phyloP scores from a whole-genome alignment of 139 green algal genomes.

The Closterium sp. region DNA sequence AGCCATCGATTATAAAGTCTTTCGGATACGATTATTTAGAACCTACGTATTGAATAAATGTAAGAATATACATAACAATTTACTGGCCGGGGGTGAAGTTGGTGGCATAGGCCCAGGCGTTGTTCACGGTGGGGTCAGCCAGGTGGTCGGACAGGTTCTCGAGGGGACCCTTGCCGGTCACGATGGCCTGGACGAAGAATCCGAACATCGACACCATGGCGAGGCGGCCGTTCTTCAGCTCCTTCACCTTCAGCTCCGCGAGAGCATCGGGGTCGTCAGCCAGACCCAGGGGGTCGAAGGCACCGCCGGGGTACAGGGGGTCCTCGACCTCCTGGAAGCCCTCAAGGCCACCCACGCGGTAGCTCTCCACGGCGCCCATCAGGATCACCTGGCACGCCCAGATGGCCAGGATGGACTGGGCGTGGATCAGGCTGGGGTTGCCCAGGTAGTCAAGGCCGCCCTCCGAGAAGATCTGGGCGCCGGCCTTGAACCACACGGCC shows the following conservation, averaged over 20 bases:
- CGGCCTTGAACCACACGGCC: conserved; percentile 90
- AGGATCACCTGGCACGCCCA: conserved; percentile 53
- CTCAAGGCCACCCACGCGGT: conserved; percentile 86
- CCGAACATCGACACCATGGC: conserved; percentile 78
- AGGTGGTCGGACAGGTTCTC: conserved; percentile 88
- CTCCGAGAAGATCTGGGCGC: conserved; percentile 84
- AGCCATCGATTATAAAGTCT: too few species aligned
- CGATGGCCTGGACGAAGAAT: conserved; percentile 67
- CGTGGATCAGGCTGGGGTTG: conserved; percentile 66
- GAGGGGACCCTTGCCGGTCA: conserved; percentile 81
- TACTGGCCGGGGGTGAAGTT: conserved; percentile 32
- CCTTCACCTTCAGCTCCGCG: conserved; percentile 88
- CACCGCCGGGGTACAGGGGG: conserved; percentile 70
- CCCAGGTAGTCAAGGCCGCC: conserved; percentile 81
- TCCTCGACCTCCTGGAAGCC: conserved; percentile 59
- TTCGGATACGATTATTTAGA: neutral
- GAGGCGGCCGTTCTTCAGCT: conserved; percentile 82
- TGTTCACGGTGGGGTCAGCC: conserved; percentile 76
- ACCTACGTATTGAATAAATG: neutral
- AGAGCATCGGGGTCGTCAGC: conserved; percentile 90
- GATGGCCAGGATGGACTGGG: conserved; percentile 45
- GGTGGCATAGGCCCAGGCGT: conserved; percentile 83
- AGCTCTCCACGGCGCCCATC: conserved; percentile 76
- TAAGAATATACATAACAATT: neutral
- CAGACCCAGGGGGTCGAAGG: conserved; percentile 80